Evolutionary conservation across 345 rosid genomes (phyloP).

Genomic region (Salix arbutifolia): DNA sequence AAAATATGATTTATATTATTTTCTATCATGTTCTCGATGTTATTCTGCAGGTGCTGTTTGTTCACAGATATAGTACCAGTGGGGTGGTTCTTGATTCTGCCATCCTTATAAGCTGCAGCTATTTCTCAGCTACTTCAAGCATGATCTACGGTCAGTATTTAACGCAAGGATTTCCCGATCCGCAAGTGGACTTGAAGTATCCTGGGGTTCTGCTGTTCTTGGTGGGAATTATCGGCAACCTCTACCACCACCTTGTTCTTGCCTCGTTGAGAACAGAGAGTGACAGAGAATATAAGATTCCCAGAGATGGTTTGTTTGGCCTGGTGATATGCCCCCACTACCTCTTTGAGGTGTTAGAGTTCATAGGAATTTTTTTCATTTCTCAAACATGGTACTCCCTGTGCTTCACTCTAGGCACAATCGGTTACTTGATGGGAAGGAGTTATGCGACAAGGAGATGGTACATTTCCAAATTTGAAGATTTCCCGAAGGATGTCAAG

Average conservation of each 20-base stretch:
- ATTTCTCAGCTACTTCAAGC: constrained; percentile 6
- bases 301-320: constrained; percentile 55
- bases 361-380: constrained; percentile 46
- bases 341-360: constrained; percentile 53
- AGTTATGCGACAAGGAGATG: constrained; percentile 55
- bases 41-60: constrained; percentile 11
- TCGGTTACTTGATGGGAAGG: constrained; percentile 49
- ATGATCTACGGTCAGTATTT: constrained; percentile 14
- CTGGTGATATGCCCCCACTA: constrained; percentile 66
- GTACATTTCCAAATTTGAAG: constrained; percentile 63
- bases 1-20: too few relatives aligned
- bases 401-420: constrained; percentile 30
- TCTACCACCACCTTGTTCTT: constrained; percentile 52
- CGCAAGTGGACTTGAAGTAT: constrained; percentile 30
- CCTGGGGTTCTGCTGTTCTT: constrained; percentile 40
- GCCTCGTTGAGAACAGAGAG: constrained; percentile 41
- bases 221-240: constrained; percentile 54
- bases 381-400: constrained; percentile 49
- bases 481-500: constrained; percentile 48
- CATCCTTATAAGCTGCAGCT: constrained; percentile 12
- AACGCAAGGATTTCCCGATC: constrained; percentile 14
- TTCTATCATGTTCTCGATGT: too few relatives aligned
- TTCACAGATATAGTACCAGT: constrained; percentile 24
- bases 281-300: constrained; percentile 55
- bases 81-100: constrained; percentile 12